Conservation (phyloP, 192 early-diverging fungal species). For the Coemansia nantahalensis region DNA sequence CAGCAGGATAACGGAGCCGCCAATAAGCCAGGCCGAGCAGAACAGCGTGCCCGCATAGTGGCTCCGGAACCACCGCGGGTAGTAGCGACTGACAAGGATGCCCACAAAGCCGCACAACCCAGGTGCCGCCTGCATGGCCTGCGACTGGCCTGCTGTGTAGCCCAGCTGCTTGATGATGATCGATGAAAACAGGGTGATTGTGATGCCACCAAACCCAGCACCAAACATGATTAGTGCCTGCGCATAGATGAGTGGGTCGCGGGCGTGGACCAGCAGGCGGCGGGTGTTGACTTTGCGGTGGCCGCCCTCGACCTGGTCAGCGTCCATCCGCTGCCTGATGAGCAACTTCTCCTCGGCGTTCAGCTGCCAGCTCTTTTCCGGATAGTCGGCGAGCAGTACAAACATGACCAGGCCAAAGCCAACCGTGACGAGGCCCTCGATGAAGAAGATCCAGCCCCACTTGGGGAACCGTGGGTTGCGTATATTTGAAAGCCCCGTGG, state of each 20-base stretch:
- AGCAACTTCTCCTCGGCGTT: constrained; percentile 16
- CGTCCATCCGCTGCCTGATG: constrained; percentile 19
- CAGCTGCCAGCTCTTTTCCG: constrained; percentile 32
- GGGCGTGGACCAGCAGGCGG: constrained; percentile 10
- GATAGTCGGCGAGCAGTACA: constrained; percentile 29
- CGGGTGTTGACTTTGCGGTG: constrained; percentile 19
- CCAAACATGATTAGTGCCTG: constrained; percentile 33
- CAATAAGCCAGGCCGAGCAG: constrained; percentile 22
- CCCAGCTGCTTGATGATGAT: constrained; percentile 42
- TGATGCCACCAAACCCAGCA: constrained; percentile 38
- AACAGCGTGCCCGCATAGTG: constrained; percentile 35
- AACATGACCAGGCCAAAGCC: constrained; percentile 31
- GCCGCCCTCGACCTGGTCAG: constrained; percentile 29
- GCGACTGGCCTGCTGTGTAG: constrained; percentile 23
- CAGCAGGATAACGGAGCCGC: constrained; percentile 22
- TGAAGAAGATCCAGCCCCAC: constrained; percentile 48
- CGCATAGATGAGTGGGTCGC: constrained; percentile 27
- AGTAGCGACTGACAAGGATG: constrained; percentile 20
- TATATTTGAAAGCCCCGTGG: constrained; percentile 28
- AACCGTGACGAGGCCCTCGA: constrained; percentile 30
- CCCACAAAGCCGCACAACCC: constrained; percentile 37
- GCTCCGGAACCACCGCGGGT: constrained; percentile 21
- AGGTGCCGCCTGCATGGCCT: constrained; percentile 40
- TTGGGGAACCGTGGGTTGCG: constrained; percentile 14
- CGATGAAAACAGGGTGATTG: constrained; percentile 29